A percentile compares a stretch with the other conserved stretches of the same genome.
These are phyloP conservation scores for Coprinopsis marcescibilis DNA, from an alignment of 768 basidiomycete species.

Conservation along the genomic window DNA sequence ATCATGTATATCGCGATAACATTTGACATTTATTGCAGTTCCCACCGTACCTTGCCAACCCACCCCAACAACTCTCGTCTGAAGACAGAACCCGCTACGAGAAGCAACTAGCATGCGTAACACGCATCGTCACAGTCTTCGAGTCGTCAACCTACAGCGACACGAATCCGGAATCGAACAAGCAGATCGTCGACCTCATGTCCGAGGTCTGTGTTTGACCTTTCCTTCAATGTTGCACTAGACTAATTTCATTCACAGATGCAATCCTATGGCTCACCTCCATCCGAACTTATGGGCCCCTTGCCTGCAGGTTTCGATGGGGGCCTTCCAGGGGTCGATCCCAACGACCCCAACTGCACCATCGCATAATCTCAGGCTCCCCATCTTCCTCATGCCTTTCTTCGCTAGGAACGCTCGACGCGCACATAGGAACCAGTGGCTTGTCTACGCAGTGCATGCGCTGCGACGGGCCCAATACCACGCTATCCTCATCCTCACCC, in stretches of 20 bases:
- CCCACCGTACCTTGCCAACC: slow-evolving; percentile 63
- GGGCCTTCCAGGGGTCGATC: slow-evolving; percentile 10
- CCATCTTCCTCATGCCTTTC: not conserved
- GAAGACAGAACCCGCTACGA: slow-evolving; percentile 62
- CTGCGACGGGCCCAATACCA: too few relatives aligned
- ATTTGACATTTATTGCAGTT: slow-evolving; percentile 40
- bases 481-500: too few relatives aligned
- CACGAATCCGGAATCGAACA: slow-evolving; percentile 37
- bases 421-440: too few relatives aligned
- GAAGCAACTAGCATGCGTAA: slow-evolving; percentile 52
- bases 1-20: not conserved
- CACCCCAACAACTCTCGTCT: slow-evolving; percentile 44
- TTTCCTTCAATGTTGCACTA: too few relatives aligned
- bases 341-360: slow-evolving; percentile 22
- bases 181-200: slow-evolving; percentile 64
- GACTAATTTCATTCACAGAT: slow-evolving; percentile 39
- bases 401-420: too few relatives aligned
- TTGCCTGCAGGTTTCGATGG: slow-evolving; percentile 56
- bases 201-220: slow-evolving; percentile 46
- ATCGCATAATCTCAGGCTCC: slow-evolving; percentile 19
- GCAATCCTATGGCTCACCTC: slow-evolving; percentile 74
- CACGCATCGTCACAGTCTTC: slow-evolving; percentile 58
- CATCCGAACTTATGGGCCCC: slow-evolving; percentile 77
- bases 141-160: slow-evolving; percentile 58
- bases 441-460: too few relatives aligned